Evolutionary conservation across 176 grass and related monocot genomes (phyloP).

Genomic region (Juncus effusus): DNA sequence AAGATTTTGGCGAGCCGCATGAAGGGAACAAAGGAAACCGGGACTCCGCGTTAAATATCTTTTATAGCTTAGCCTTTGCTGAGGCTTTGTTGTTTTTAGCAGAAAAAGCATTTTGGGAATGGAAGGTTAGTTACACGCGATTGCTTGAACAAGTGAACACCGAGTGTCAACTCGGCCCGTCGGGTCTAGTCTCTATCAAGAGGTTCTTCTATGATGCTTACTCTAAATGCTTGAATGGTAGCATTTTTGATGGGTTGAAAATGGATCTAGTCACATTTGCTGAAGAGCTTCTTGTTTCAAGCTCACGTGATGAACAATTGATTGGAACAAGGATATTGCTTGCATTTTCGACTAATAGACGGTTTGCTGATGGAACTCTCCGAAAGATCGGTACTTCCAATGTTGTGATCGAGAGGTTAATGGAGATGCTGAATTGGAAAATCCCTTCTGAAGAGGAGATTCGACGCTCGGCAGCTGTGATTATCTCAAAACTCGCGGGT

Average conservation of each 20-base stretch:
- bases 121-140: conserved; percentile 42
- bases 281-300: conserved; percentile 43
- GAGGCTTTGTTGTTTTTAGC: conserved; percentile 65
- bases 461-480: conserved; percentile 43
- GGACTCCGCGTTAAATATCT: conserved; percentile 51
- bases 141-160: conserved; percentile 49
- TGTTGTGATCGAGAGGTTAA: conserved; percentile 41
- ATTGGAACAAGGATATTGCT: conserved; percentile 50
- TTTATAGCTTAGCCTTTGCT: conserved; percentile 56
- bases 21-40: conserved; percentile 39
- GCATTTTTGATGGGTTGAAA: conserved; percentile 60
- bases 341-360: conserved; percentile 29
- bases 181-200: conserved; percentile 42
- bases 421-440: conserved; percentile 67
- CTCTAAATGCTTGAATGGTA: conserved; percentile 54
- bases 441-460: conserved; percentile 33
- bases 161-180: conserved; percentile 49
- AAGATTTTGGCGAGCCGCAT: conserved; percentile 48
- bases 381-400: conserved; percentile 39
- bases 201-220: conserved; percentile 82
- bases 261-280: conserved; percentile 75
- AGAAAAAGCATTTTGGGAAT: conserved; percentile 73
- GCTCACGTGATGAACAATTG: conserved; percentile 58
- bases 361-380: conserved; percentile 32
- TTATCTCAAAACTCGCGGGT: conserved; percentile 61